Percentiles rank a stretch among this genome's conserved stretches.
Conservation (phyloP, 176 grass and related monocot genomes). For the Carex cristatella region DNA sequence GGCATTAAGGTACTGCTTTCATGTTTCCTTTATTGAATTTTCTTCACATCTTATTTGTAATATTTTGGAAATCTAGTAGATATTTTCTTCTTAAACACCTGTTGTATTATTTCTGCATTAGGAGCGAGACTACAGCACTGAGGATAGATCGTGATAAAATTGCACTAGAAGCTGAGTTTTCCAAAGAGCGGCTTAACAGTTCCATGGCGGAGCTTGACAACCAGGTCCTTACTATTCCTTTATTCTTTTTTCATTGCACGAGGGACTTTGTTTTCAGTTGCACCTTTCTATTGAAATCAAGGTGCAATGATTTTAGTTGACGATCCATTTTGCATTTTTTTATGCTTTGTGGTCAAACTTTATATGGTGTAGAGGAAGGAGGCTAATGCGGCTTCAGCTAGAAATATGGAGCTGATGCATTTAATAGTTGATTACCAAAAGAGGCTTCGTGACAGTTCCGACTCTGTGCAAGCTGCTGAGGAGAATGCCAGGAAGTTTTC, state of each 20-base stretch:
- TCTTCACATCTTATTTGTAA: not conserved
- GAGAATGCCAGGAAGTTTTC: conserved; percentile 70
- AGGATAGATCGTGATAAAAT: conserved; percentile 73
- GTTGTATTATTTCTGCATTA: conserved; percentile 24
- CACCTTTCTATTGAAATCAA: not conserved
- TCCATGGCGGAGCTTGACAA: conserved; percentile 71
- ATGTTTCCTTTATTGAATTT: conserved; percentile 6
- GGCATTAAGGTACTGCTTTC: conserved; percentile 57
- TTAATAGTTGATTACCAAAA: conserved; percentile 83
- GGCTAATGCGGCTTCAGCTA: conserved; percentile 67
- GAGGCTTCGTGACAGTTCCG: conserved; percentile 62
- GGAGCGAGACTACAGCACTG: conserved; percentile 41
- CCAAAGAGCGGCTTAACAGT: conserved; percentile 69
- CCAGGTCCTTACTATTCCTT: conserved; percentile 47
- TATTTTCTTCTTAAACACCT: not conserved
- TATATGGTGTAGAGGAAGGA: conserved; percentile 69
- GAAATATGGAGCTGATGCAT: conserved; percentile 82
- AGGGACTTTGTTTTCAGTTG: not conserved
- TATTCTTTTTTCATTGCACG: not conserved
- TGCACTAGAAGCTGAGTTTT: conserved; percentile 70
- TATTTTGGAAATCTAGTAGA: conserved; percentile 9
- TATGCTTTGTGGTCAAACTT: conserved; percentile 9
- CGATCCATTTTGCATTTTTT: not conserved
- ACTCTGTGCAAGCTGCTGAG: conserved; percentile 64
- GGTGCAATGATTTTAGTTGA: not conserved